Conservation (phyloP, 2,329 filamentous ascomycete genomes). For the Ophiognomonia clavigignenti-juglandacearum region DNA sequence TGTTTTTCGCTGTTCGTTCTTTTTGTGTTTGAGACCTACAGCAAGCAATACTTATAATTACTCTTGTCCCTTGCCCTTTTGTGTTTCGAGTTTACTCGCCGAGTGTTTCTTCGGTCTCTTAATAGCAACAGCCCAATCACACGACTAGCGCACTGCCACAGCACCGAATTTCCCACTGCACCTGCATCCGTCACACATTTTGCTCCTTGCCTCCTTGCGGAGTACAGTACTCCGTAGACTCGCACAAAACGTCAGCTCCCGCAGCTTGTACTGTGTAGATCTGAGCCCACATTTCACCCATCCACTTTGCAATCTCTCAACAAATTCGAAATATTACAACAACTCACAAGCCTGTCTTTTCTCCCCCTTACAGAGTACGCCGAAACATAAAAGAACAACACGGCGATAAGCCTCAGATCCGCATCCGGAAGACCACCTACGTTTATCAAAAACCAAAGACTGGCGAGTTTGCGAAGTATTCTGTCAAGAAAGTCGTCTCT, state of each 20-base stretch:
- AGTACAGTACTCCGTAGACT: too few relatives aligned
- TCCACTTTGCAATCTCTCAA: background rate
- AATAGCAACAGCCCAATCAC: too few relatives aligned
- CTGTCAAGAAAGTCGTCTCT: conserved; percentile 13
- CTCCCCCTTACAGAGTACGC: conserved; percentile 9
- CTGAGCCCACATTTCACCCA: too few relatives aligned
- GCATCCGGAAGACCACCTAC: conserved; percentile 8
- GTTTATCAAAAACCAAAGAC: conserved; percentile 22
- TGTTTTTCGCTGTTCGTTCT: background rate
- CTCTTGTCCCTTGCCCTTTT: background rate
- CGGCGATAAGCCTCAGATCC: conserved; percentile 6
- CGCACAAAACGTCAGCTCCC: too few relatives aligned
- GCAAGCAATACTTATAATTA: background rate
- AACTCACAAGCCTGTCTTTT: background rate
- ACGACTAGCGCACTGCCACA: too few relatives aligned
- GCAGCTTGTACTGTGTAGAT: too few relatives aligned
- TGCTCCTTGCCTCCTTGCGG: background rate
- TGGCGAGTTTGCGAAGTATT: conserved; percentile 15
- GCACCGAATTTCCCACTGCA: too few relatives aligned
- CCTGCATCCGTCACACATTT: background rate
- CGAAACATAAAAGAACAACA: conserved; percentile 8
- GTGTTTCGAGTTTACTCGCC: too few relatives aligned
- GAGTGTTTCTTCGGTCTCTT: too few relatives aligned
- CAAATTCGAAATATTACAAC: background rate
- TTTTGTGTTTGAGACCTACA: background rate